Base-by-base conservation (phyloP, 2,329 filamentous ascomycete species). In the Pyricularia pennisetigena region DNA sequence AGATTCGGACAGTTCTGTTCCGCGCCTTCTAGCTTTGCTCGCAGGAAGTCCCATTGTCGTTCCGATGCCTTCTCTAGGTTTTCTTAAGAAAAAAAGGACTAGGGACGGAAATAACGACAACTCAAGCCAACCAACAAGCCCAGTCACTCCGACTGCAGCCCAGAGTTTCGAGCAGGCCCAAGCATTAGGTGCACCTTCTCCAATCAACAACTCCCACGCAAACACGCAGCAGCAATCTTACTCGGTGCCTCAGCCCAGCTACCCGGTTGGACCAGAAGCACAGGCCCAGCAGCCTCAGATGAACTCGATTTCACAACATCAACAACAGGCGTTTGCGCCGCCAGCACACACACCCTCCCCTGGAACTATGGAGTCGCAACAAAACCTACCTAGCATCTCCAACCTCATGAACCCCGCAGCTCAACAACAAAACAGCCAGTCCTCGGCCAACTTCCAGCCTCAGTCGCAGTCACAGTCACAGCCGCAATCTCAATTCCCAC, bases 21-120 rank as follows among this genome's bases (percentile, higher is more conserved):
- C 28, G 26, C 20, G 26, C 28, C 62, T 49, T 64, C 57, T 12
- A 14, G 57, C 23, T 61, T 16, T 26, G 57, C n/a, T 61, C 16
- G 57, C 57, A 24, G 57, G 24, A 61, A 61, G 10, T 3, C 23
- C 57, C 23, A 23, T 2, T 12, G 23, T 61, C 57, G 57, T 68
- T 72, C 74, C 76, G 71, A 98, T 99, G 95, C 95, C 94, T 89
- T 92, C 88, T 80, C 87, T 97, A 84, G 93, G 93, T 80, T 93
- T 97, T 78, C 88, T 98, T 78, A 97, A 97, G 87, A 98, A 97
- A 88, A 97, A 97, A 87, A 90, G 93, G 87, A 97, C 93, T 82
- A 96, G 93, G 88, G 93, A 97, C 83, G 91, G 88, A 77, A 87
- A 89, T 77, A 84, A 87, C 78, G 88, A 92, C 74, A 87, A 88